Evolutionary conservation across 1,139 yeast genomes (phyloP), one percentile per base, ranked within the genome.

Genomic region (Hansenula lynferdii): DNA sequence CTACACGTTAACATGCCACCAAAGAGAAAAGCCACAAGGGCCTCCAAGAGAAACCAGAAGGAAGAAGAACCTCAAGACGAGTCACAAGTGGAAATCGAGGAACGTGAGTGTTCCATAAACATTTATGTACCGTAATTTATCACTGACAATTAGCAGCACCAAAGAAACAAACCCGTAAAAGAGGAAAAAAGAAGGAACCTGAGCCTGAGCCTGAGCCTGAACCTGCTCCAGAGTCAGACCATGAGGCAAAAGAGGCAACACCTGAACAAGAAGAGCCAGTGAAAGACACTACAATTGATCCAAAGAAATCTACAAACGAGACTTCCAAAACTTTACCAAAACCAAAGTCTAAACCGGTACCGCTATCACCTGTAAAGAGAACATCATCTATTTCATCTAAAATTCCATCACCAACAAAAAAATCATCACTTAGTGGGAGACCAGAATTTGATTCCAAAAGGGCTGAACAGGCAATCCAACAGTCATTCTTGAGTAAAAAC

Each of bases 1-100:
- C n/a, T n/a, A n/a, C n/a, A n/a, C n/a, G n/a, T n/a, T n/a, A n/a
- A n/a, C n/a, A 51, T 52, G 57, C 52, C 57, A 4, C 57, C 57
- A 24, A 49, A 41, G 43, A 49, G 44, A 39, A 51, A 51, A 38
- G 37, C 50, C n/a, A 42, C 51, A 1, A 49, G 51, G 24, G 39
- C 51, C 6, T 28, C 50, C 2, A 40, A 40, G 24, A 44, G 34
- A 34, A 17, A 31, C 30, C 12, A 33, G 25, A 22, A 27, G 31
- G 31, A 26, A 23, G 25, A 20, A 20, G 33, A 37, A 23, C 7
- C 19, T 10, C 10, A 34, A 32, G 38, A 30, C 16, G 36, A 15
- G n/a, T 23, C 29, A 3, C 39, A 25, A 8, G 37, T 10, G 7
- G 41, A 40, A 25, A 28, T 26, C 10, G 30, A 28, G 14, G 42